Conservation (phyloP, 148 eudicot genomes). For the Cornus suecica region DNA sequence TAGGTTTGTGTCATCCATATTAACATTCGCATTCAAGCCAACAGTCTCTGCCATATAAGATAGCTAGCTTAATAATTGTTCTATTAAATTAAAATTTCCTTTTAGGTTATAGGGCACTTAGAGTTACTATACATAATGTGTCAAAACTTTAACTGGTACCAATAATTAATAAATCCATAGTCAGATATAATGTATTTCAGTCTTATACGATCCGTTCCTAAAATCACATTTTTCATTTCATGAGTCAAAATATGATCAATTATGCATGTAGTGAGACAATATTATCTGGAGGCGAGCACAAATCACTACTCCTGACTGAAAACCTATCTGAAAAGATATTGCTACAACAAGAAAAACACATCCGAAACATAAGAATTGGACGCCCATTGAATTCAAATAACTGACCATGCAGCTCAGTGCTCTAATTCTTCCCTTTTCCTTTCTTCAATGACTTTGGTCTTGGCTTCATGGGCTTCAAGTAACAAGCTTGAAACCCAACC, state of each 20-base stretch:
- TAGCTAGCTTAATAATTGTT: no score
- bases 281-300: background rate
- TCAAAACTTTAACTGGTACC: background rate
- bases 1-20: no score
- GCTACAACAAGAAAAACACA: background rate
- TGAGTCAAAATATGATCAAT: background rate
- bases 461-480: conserved; percentile 60
- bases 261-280: background rate
- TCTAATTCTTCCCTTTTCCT: conserved; percentile 17
- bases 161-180: background rate
- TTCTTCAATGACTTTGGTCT: conserved; percentile 51
- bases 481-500: conserved; percentile 69
- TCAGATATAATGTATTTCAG: background rate
- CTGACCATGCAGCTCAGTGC: background rate
- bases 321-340: background rate
- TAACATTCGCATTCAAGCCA: no score
- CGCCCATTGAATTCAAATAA: background rate
- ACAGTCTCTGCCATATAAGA: no score
- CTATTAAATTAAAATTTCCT: no score
- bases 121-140: background rate
- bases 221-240: background rate
- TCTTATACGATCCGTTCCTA: background rate
- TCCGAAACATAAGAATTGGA: background rate
- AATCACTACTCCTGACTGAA: background rate
- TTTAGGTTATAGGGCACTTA: no score